Conservation (phyloP, 2,329 filamentous ascomycete genomes). For the Geoglossum cookeanum region DNA sequence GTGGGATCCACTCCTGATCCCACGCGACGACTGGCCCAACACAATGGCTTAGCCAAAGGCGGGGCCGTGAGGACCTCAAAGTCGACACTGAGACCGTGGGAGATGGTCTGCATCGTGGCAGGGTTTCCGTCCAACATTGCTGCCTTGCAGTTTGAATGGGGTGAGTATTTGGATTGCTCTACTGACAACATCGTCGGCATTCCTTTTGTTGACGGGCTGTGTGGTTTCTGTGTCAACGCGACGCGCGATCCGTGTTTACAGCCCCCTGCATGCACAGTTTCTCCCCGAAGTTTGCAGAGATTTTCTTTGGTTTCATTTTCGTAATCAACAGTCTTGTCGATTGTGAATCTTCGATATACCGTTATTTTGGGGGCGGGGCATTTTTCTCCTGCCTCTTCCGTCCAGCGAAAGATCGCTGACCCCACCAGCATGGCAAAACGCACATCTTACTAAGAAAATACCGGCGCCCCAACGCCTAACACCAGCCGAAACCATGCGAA, state of each 20-base stretch:
- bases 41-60: conserved; percentile 70
- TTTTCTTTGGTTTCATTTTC: background rate
- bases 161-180: background rate
- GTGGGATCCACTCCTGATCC: conserved; percentile 87
- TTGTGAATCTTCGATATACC: background rate
- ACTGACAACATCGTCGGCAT: background rate
- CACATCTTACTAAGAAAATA: conserved; percentile 64
- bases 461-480: conserved; percentile 41
- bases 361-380: background rate
- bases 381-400: background rate
- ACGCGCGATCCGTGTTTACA: background rate
- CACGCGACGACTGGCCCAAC: conserved; percentile 64
- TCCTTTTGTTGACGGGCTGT: conserved; percentile 2
- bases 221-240: background rate
- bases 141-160: conserved; percentile 80
- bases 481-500: conserved; percentile 20
- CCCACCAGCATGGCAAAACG: conserved; percentile 56
- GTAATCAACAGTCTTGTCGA: background rate
- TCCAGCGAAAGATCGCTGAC: background rate
- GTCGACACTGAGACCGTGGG: conserved; percentile 59
- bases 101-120: conserved; percentile 70
- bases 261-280: background rate
- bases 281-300: background rate
- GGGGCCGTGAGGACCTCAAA: conserved; percentile 62
- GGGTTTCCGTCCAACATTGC: conserved; percentile 77